These are phyloP conservation scores for Sequoiadendron giganteum DNA, from an alignment of 75 land plant species.

Conservation along the genomic window DNA sequence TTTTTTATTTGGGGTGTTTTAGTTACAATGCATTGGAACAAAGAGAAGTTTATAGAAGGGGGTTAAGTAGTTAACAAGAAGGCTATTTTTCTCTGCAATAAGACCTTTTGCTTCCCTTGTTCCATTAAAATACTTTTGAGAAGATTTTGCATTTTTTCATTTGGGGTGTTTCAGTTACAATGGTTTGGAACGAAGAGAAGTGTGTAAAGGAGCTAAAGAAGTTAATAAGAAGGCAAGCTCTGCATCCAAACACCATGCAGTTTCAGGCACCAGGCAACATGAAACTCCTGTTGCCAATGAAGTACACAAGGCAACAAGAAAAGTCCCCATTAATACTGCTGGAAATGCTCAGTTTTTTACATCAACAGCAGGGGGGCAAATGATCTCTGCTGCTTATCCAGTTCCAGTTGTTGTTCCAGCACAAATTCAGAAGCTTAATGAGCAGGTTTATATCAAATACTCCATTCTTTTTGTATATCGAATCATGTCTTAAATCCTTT, in stretches of 20 bases:
- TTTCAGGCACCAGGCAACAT: slow-evolving; percentile 26
- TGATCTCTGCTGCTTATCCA: neutral
- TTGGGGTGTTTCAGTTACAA: slow-evolving; percentile 59
- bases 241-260: slow-evolving; percentile 31
- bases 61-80: slow-evolving; percentile 65
- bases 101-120: slow-evolving; percentile 2
- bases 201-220: slow-evolving; percentile 80
- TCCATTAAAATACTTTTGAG: neutral
- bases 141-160: neutral
- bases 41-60: neutral
- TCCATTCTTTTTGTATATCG: slow-evolving; percentile 10
- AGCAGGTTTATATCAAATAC: slow-evolving; percentile 11
- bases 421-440: slow-evolving; percentile 5
- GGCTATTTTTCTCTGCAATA: neutral
- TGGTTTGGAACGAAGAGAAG: slow-evolving; percentile 82
- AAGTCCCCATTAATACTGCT: neutral
- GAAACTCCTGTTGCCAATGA: slow-evolving; percentile 11
- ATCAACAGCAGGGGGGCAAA: neutral
- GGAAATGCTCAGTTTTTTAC: slow-evolving; percentile 21
- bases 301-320: neutral
- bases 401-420: slow-evolving; percentile 12
- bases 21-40: slow-evolving; percentile 89
- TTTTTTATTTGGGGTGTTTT: neutral
- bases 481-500: slow-evolving; percentile 1
- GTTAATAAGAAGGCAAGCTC: slow-evolving; percentile 48